A percentile compares a stretch with the other conserved stretches of the same genome.
Conservation (phyloP, 345 rosid genomes). For the Eucalyptus marginata region DNA sequence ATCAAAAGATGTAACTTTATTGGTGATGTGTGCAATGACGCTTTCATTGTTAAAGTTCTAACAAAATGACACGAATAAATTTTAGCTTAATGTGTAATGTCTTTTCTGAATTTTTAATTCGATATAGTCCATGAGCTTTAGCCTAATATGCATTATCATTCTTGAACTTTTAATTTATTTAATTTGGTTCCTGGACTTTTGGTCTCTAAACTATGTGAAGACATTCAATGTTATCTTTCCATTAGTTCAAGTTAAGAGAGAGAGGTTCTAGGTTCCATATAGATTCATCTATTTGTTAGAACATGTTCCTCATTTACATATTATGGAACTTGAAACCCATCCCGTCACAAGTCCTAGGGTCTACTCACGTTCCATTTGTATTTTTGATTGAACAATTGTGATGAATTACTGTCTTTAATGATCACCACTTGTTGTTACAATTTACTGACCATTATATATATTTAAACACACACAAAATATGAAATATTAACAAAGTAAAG, state of each 20-base stretch:
- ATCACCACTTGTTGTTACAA: fast-evolving
- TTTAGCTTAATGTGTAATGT: background rate
- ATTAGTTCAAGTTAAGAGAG: background rate
- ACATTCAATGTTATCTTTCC: background rate
- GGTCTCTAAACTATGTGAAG: background rate
- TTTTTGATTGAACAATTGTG: background rate
- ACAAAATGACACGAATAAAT: background rate
- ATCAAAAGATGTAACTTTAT: background rate
- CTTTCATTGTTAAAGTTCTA: background rate
- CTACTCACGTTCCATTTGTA: background rate
- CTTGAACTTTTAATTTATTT: background rate
- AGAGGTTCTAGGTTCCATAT: background rate
- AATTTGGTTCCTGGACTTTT: background rate
- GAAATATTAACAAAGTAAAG: too few relatives aligned
- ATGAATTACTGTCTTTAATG: background rate
- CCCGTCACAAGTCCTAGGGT: fast-evolving
- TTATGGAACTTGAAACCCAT: background rate
- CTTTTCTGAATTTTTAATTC: too few relatives aligned
- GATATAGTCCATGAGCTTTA: too few relatives aligned
- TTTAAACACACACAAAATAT: too few relatives aligned
- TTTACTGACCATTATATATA: too few relatives aligned
- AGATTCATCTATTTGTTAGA: background rate
- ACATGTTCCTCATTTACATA: background rate
- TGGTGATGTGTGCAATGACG: background rate
- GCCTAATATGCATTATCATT: background rate